phyloP scores from a whole-genome alignment of 2,329 filamentous ascomycete species.

The Calonectria honghensis region DNA sequence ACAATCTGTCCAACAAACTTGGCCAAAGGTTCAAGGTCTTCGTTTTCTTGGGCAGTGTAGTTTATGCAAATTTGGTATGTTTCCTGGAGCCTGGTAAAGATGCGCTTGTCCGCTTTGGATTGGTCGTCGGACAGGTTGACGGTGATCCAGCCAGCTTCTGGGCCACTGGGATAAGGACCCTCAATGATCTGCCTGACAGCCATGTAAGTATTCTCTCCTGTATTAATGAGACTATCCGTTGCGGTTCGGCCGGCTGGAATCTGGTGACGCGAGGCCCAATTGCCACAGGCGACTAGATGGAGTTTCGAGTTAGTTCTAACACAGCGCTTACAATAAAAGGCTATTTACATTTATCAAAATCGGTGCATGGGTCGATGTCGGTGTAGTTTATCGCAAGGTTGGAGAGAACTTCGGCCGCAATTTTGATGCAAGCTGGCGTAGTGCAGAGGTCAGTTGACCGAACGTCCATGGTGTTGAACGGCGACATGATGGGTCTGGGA shows the following conservation, averaged over 20 bases:
- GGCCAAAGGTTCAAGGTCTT: constrained; percentile 74
- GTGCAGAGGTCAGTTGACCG: constrained; percentile 36
- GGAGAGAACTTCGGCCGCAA: constrained; percentile 57
- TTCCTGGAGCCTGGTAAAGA: constrained; percentile 79
- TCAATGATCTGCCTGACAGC: constrained; percentile 51
- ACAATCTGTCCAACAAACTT: constrained; percentile 67
- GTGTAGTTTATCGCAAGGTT: constrained; percentile 68
- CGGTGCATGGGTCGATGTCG: constrained; percentile 79
- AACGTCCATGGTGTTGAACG: background rate
- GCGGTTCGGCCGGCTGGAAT: constrained; percentile 76
- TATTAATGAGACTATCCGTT: background rate
- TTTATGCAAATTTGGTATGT: constrained; percentile 81
- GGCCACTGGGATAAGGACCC: constrained; percentile 76
- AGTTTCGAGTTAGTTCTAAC: background rate
- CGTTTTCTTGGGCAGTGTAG: constrained; percentile 72
- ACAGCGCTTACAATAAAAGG: constrained; percentile 60
- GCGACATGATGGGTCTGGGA: constrained; percentile 16
- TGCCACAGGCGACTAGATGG: constrained; percentile 65
- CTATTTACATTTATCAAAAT: constrained; percentile 76
- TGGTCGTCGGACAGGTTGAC: constrained; percentile 54
- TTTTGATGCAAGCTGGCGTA: constrained; percentile 56
- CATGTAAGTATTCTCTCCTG: background rate
- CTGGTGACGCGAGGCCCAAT: constrained; percentile 79
- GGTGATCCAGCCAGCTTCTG: constrained; percentile 39
- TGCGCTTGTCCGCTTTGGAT: constrained; percentile 71